Evolutionary conservation across 2,329 filamentous ascomycete genomes (phyloP).

Genomic region (Grosmannia serpens): DNA sequence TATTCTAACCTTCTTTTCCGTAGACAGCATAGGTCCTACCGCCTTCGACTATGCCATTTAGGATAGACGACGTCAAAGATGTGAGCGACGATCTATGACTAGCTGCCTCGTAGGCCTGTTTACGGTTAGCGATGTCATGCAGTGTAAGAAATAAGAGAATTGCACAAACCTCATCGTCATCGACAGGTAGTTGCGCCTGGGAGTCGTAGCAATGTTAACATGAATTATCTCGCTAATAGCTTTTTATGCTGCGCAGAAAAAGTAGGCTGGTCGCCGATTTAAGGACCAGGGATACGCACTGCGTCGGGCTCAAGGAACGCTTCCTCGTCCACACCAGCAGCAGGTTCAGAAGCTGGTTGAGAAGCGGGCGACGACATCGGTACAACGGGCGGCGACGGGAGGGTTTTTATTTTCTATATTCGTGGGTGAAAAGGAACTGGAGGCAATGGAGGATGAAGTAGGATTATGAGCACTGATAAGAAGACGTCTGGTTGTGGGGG

Average conservation of each 20-base stretch:
- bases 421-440: too few relatives aligned
- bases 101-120: background rate
- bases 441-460: too few relatives aligned
- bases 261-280: too few relatives aligned
- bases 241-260: too few relatives aligned
- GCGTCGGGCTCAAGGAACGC: background rate
- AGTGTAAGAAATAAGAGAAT: too few relatives aligned
- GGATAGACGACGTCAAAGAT: background rate
- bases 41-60: slow-evolving; percentile 14
- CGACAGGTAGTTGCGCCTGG: background rate
- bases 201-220: too few relatives aligned
- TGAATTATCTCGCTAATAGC: too few relatives aligned
- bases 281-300: background rate
- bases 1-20: slow-evolving; percentile 20
- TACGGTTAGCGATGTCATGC: background rate
- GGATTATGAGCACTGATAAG: too few relatives aligned
- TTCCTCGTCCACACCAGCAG: background rate
- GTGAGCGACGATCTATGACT: background rate
- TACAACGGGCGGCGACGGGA: too few relatives aligned
- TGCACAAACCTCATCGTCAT: background rate
- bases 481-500: too few relatives aligned
- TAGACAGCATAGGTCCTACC: slow-evolving; percentile 24
- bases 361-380: background rate
- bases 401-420: too few relatives aligned
- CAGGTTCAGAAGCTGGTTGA: background rate